Evolutionary conservation across 2,329 filamentous ascomycete species (phyloP).

Genomic region (Cladosporium colombiae): DNA sequence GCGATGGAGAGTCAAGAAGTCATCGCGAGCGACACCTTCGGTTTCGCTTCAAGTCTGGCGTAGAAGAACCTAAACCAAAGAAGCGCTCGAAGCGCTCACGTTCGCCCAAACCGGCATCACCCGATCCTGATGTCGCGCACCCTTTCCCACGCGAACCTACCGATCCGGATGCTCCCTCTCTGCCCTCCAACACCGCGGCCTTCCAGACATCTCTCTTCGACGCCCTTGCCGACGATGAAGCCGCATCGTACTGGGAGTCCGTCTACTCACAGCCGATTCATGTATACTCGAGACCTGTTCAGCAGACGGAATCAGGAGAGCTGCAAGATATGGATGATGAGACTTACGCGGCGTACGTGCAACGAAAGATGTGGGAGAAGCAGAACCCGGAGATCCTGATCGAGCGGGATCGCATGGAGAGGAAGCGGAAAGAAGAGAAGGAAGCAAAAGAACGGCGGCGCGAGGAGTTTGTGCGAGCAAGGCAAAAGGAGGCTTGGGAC

Average conservation of each 20-base stretch:
- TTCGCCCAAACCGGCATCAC: slow-evolving; percentile 14
- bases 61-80: slow-evolving; percentile 28
- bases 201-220: slow-evolving; percentile 96
- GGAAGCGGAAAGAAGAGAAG: slow-evolving; percentile 50
- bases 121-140: slow-evolving; percentile 28
- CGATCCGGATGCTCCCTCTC: slow-evolving; percentile 20
- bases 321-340: slow-evolving; percentile 90
- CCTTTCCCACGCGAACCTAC: slow-evolving; percentile 37
- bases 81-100: slow-evolving; percentile 25
- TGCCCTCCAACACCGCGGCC: slow-evolving; percentile 56
- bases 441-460: slow-evolving; percentile 40
- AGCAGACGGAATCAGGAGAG: slow-evolving; percentile 53
- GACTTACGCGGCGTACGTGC: slow-evolving; percentile 83
- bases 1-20: slow-evolving; percentile 11
- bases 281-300: slow-evolving; percentile 67
- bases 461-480: slow-evolving; percentile 46
- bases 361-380: slow-evolving; percentile 92
- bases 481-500: slow-evolving; percentile 39
- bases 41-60: slow-evolving; percentile 37
- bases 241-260: slow-evolving; percentile 89
- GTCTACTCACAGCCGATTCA: slow-evolving; percentile 97
- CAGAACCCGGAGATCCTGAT: slow-evolving; percentile 81
- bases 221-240: slow-evolving; percentile 94
- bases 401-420: slow-evolving; percentile 66
- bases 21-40: slow-evolving; percentile 11